phyloP scores from a whole-genome alignment of 2,329 filamentous ascomycete species.

The Ophiocordyceps camponoti-saundersi region DNA sequence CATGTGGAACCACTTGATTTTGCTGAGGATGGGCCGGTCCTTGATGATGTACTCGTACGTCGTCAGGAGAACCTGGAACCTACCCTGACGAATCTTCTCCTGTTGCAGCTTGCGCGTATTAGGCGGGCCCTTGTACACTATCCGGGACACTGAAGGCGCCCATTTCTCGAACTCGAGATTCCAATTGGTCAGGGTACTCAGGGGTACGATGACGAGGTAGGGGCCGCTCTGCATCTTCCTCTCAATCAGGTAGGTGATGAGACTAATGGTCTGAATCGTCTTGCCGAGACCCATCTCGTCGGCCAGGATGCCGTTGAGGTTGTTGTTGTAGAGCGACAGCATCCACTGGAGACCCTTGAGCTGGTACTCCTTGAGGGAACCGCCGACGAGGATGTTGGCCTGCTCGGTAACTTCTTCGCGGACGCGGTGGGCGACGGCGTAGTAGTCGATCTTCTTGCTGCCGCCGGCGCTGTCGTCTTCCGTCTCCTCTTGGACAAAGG shows the following conservation, averaged over 20 bases:
- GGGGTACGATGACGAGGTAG: constrained; percentile 88
- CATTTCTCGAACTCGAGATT: constrained; percentile 98
- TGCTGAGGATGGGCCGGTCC: constrained; percentile 83
- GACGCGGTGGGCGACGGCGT: constrained; percentile 89
- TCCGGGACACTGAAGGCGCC: constrained; percentile 71
- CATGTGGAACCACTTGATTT: constrained; percentile 99
- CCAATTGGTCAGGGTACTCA: constrained; percentile 97
- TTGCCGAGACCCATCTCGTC: constrained; percentile 99
- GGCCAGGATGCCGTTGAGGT: constrained; percentile 93
- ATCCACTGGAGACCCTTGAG: constrained; percentile 99
- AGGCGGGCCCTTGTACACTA: constrained; percentile 95
- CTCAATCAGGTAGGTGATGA: constrained; percentile 95
- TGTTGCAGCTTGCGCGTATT: constrained; percentile 77
- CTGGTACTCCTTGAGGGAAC: constrained; percentile 92
- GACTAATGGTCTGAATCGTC: constrained; percentile 95
- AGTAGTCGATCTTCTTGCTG: constrained; percentile 87
- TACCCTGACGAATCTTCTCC: constrained; percentile 81
- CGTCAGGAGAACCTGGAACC: constrained; percentile 90
- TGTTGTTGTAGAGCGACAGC: constrained; percentile 99
- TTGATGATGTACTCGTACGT: constrained; percentile 99
- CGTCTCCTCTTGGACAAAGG: constrained; percentile 43
- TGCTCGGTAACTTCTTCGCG: constrained; percentile 82
- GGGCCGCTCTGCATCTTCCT: constrained; percentile 83
- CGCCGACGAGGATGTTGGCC: constrained; percentile 75
- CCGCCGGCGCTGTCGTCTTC: constrained; percentile 52